Evolutionary conservation across 1,284 basidiomycete species (phyloP).

Genomic region (Sporisorium exsertum): DNA sequence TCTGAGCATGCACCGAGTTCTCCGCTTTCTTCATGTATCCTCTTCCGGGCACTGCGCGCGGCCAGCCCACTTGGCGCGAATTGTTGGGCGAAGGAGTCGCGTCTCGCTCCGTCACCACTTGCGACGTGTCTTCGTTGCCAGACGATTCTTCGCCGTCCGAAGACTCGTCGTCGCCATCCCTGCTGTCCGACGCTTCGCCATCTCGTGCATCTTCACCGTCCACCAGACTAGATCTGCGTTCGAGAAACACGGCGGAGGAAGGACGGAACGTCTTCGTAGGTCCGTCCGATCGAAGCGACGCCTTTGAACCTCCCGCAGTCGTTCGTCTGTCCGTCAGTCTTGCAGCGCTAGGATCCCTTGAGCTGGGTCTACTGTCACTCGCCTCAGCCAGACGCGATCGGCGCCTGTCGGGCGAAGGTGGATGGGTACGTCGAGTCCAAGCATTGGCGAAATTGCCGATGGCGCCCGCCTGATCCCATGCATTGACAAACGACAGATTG

Average conservation of each 20-base stretch:
- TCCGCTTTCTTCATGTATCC: constrained; percentile 52
- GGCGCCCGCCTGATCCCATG: constrained; percentile 55
- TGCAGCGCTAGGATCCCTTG: constrained; percentile 1
- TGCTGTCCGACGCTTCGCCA: constrained; percentile 48
- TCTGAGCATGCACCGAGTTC: constrained; percentile 31
- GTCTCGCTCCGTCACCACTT: background rate
- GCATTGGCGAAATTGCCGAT: constrained; percentile 44
- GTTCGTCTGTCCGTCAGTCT: background rate
- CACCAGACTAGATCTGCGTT: constrained; percentile 19
- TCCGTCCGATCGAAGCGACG: background rate
- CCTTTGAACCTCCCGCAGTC: background rate
- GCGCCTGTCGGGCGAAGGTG: constrained; percentile 17
- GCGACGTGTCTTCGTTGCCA: constrained; percentile 21
- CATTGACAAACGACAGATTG: constrained; percentile 53
- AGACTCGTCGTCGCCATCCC: constrained; percentile 62
- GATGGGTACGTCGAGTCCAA: constrained; percentile 27
- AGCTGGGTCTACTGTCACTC: background rate
- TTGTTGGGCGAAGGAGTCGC: constrained; percentile 20
- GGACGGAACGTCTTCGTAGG: constrained; percentile 9
- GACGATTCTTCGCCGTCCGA: constrained; percentile 45
- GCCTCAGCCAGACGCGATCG: constrained; percentile 5
- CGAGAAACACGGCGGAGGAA: background rate
- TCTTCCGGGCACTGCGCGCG: constrained; percentile 30
- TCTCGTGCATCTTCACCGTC: constrained; percentile 19
- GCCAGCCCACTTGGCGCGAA: constrained; percentile 15